phyloP scores from a whole-genome alignment of 1,284 basidiomycete genomes.

The Cerrena zonata region DNA sequence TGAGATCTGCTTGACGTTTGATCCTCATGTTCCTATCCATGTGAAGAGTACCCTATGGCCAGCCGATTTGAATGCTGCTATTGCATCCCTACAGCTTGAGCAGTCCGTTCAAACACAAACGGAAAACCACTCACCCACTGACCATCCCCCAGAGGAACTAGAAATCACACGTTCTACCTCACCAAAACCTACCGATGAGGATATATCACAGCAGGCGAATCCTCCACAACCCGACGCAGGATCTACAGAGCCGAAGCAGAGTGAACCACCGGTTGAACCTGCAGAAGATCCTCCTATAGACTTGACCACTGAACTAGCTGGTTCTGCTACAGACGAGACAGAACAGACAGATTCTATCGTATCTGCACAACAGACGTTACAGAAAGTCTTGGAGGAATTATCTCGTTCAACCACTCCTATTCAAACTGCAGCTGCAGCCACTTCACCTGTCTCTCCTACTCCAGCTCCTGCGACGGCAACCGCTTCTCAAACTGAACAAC shows the following conservation, averaged over 20 bases:
- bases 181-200: background rate
- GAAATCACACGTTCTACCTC: background rate
- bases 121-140: constrained; percentile 4
- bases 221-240: background rate
- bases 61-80: constrained; percentile 55
- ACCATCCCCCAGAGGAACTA: constrained; percentile 2
- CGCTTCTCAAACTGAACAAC: background rate
- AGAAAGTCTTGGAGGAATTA: constrained; percentile 1
- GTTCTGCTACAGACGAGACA: background rate
- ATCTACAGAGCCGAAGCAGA: background rate
- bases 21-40: constrained; percentile 57
- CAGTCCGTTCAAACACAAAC: constrained; percentile 15
- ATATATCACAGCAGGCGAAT: background rate
- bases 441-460: constrained; percentile 2
- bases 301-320: background rate
- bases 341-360: background rate
- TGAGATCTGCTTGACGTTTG: constrained; percentile 68
- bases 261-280: background rate
- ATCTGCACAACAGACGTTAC: background rate
- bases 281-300: background rate
- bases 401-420: background rate
- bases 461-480: background rate
- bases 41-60: constrained; percentile 64
- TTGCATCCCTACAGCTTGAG: constrained; percentile 44
- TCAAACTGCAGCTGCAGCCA: background rate